phyloP scores from a whole-genome alignment of 2,329 filamentous ascomycete species.

The Cercospora beticola region DNA sequence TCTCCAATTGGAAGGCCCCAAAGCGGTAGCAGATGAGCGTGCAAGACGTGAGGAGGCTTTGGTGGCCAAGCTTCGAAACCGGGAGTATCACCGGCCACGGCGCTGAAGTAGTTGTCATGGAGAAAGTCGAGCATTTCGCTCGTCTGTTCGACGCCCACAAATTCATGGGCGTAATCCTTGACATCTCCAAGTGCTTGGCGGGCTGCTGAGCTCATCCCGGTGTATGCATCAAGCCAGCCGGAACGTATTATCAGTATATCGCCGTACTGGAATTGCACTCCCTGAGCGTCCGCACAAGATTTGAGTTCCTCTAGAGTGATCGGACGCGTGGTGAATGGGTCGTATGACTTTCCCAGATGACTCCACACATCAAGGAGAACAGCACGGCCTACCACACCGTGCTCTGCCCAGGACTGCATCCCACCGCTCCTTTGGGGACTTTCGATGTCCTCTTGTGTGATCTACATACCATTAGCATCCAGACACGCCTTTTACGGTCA shows the following conservation, averaged over 20 bases:
- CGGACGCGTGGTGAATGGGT: neutral
- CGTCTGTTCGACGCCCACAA: slow-evolving; percentile 14
- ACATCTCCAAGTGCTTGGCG: slow-evolving; percentile 16
- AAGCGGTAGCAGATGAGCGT: slow-evolving; percentile 25
- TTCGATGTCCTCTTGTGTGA: slow-evolving; percentile 6
- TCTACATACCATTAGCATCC: neutral
- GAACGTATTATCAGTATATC: slow-evolving; percentile 22
- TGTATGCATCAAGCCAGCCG: neutral
- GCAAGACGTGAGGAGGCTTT: slow-evolving; percentile 16
- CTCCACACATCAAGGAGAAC: slow-evolving; percentile 16
- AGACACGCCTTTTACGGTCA: neutral
- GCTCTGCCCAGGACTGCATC: slow-evolving; percentile 15
- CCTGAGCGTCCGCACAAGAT: neutral
- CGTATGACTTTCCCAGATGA: slow-evolving; percentile 9
- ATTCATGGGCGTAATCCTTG: slow-evolving; percentile 11
- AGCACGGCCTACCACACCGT: slow-evolving; percentile 16
- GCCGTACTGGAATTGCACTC: slow-evolving; percentile 18
- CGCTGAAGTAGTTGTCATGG: slow-evolving; percentile 19
- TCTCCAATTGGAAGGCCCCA: slow-evolving; percentile 36
- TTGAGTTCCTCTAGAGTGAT: neutral
- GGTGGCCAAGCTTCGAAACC: slow-evolving; percentile 18
- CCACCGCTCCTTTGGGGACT: slow-evolving; percentile 14
- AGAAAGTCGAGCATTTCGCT: slow-evolving; percentile 15
- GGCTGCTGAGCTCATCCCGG: neutral
- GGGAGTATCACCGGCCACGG: slow-evolving; percentile 19